Base-by-base conservation (phyloP, 1,284 basidiomycete species). In the Agaricales sp. region DNA sequence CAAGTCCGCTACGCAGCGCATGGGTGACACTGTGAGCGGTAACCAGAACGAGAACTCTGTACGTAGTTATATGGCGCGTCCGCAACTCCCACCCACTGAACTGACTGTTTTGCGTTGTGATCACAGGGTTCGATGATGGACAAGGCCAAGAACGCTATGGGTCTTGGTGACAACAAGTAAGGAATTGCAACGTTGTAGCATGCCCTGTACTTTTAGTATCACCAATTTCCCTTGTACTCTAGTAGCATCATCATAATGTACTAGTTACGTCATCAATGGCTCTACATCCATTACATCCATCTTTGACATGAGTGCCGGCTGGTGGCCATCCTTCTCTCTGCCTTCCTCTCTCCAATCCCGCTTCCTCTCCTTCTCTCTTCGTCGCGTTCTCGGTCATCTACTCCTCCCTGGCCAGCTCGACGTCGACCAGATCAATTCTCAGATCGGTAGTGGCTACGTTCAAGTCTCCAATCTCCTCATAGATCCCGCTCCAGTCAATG, bases 391-490 rank as follows among this genome's bases (percentile, higher is more conserved):
- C 0, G 94, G 94, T 2, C 85, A 87, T 59, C 77, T 96, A 54
- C 75, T 97, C 54, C 84, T 86, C 59, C 87, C 87, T 20, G 91
- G 90, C 11, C 90, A 93, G 58, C 77, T 97, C 51, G 89, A 96
- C 65, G 73, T 80, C 46, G 78, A 85, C 51, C 82, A 92, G 64
- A 86, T 97, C 59, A 92, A 96, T 59, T 89, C 92, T 20, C 92
- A 95, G 63, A 86, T 97, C 57, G 86, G 88, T 4, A 87, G 83
- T 43, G 94, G 94, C 13, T 83, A 79, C 60, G 80, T 97, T 13
- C 88, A 93, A 65, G 75, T 97, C 23, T 83, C 84, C 54, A 80
- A 91, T 56, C 69, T 97, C 43, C 81, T 92, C 62, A 67, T 97
- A 39, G 80, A 93, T 61, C 73, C 75, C 44, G 70, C 81, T 92